These are phyloP conservation scores for Lepidium didymum DNA, from an alignment of 345 rosid species.

Conservation along the genomic window DNA sequence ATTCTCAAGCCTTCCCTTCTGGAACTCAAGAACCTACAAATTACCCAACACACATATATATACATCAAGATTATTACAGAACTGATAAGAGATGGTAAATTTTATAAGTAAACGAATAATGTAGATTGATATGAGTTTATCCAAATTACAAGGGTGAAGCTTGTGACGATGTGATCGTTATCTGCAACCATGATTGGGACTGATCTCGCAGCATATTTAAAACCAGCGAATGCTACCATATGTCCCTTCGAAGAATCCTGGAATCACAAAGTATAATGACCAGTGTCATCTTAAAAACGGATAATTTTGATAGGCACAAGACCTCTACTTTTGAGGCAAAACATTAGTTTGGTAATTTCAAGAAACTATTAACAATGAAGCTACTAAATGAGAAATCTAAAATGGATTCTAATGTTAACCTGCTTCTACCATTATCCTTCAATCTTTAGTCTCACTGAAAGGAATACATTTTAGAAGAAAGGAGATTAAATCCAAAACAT, in stretches of 20 bases:
- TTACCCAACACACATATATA: not conserved
- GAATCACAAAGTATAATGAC: not conserved
- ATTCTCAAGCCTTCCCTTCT: conserved; percentile 90
- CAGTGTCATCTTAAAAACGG: not conserved
- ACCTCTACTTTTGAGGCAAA: not conserved
- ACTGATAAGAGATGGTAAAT: not conserved
- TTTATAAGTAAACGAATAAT: not conserved
- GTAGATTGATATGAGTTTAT: not conserved
- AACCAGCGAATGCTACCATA: conserved; percentile 98
- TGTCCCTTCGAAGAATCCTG: conserved; percentile 69
- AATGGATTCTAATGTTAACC: not conserved
- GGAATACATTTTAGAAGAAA: not conserved
- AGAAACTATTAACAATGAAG: not conserved
- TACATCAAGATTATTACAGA: not conserved
- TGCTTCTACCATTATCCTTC: not conserved
- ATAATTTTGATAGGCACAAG: not conserved
- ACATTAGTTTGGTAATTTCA: not conserved
- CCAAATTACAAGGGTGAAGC: conserved; percentile 83
- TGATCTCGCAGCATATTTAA: conserved; percentile 95
- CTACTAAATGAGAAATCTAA: too few species aligned
- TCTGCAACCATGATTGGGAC: conserved; percentile 76
- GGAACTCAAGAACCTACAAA: conserved; percentile 77
- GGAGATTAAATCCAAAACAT: not conserved
- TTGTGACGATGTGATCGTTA: conserved; percentile 57
- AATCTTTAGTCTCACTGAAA: not conserved